These are phyloP conservation scores for Pichia heedii DNA, from an alignment of 805 yeast genomes.

Conservation along the genomic window DNA sequence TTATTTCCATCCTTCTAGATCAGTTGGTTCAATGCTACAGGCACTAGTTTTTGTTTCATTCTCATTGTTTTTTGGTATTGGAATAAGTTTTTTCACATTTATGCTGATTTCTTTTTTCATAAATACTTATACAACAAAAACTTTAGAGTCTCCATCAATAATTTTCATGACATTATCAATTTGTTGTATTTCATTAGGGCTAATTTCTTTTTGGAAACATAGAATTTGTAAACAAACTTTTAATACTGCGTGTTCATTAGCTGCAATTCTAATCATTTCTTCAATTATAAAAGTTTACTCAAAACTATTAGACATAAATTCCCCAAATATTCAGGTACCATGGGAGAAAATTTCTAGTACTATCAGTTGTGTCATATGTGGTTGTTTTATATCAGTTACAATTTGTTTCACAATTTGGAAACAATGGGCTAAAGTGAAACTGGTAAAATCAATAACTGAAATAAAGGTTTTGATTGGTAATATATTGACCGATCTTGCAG, in stretches of 20 bases:
- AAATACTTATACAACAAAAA: not conserved
- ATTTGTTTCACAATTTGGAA: slow-evolving; percentile 53
- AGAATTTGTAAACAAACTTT: slow-evolving; percentile 58
- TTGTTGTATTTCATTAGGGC: slow-evolving; percentile 50
- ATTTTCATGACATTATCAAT: slow-evolving; percentile 12
- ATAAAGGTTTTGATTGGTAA: slow-evolving; percentile 39
- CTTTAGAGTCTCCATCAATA: not conserved
- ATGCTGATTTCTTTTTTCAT: slow-evolving; percentile 1
- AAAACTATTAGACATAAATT: slow-evolving; percentile 45
- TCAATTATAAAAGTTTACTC: slow-evolving; percentile 57
- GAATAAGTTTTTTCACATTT: slow-evolving; percentile 7
- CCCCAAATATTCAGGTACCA: slow-evolving; percentile 40
- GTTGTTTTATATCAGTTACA: slow-evolving; percentile 49
- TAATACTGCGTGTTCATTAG: slow-evolving; percentile 73
- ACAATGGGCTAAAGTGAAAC: slow-evolving; percentile 5
- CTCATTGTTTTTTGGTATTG: slow-evolving; percentile 38
- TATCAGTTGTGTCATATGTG: slow-evolving; percentile 48
- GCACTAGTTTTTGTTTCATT: slow-evolving; percentile 52
- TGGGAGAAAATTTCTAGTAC: slow-evolving; percentile 43
- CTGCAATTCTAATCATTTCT: slow-evolving; percentile 61
- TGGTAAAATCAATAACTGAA: slow-evolving; percentile 1
- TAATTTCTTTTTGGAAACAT: slow-evolving; percentile 62
- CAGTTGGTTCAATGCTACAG: slow-evolving; percentile 75
- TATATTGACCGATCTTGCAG: slow-evolving; percentile 31
- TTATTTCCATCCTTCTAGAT: slow-evolving; percentile 74